Percentiles rank a stretch among this genome's conserved stretches.
phyloP scores from a whole-genome alignment of 192 early-diverging fungal genomes.

The Backusella macrospora region DNA sequence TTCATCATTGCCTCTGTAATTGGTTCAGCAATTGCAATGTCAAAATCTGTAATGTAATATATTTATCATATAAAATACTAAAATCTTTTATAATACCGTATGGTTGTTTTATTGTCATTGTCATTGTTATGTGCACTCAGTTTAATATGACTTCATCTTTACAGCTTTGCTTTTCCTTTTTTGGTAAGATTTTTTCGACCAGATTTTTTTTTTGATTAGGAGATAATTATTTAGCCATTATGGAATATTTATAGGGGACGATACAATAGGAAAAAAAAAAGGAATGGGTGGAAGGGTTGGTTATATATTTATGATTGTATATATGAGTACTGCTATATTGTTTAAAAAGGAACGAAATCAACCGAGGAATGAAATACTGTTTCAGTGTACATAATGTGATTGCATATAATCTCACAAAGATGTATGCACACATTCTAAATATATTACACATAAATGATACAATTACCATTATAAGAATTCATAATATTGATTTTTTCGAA shows the following conservation, averaged over 20 bases:
- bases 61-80: not conserved
- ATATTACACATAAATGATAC: not conserved
- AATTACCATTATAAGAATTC: not conserved
- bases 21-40: not conserved
- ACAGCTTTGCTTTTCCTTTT: not conserved
- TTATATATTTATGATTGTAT: not conserved
- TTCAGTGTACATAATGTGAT: slow-evolving; percentile 8
- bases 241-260: not conserved
- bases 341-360: not conserved
- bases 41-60: slow-evolving; percentile 1
- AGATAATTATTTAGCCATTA: too few species aligned
- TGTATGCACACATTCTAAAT: not conserved
- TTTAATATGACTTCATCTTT: slow-evolving; percentile 11
- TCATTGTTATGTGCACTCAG: not conserved
- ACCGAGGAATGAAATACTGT: slow-evolving; percentile 4
- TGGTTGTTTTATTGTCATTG: not conserved
- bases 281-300: not conserved
- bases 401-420: not conserved
- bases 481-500: not conserved
- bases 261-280: not conserved
- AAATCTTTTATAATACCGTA: not conserved
- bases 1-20: slow-evolving; percentile 17
- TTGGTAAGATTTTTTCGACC: not conserved
- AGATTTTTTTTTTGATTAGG: not conserved
- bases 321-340: not conserved